Conservation (phyloP, 345 rosid genomes). For the Limnanthes douglasii region DNA sequence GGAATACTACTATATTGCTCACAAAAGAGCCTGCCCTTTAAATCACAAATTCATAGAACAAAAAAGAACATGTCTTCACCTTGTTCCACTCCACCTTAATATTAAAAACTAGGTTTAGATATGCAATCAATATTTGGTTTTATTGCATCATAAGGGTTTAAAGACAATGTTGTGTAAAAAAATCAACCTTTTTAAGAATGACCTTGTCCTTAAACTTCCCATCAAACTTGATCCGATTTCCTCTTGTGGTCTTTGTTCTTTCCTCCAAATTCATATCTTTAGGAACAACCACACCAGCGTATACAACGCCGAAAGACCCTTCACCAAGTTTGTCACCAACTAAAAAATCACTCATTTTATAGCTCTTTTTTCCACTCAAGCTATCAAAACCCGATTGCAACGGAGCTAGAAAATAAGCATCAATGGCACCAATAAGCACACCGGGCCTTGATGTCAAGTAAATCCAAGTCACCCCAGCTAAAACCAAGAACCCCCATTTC, state of each 20-base stretch:
- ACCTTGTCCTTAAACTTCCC: conserved; percentile 51
- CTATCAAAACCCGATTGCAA: conserved; percentile 55
- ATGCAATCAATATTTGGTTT: too few relatives aligned
- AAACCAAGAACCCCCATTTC: conserved; percentile 42
- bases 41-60: too few relatives aligned
- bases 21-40: too few relatives aligned
- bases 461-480: conserved; percentile 55
- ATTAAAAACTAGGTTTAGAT: too few relatives aligned
- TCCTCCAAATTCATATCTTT: conserved; percentile 33
- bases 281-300: conserved; percentile 64
- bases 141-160: too few relatives aligned
- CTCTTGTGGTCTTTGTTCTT: conserved; percentile 24
- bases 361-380: conserved; percentile 55
- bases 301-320: conserved; percentile 90
- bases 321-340: conserved; percentile 71
- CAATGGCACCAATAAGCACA: conserved; percentile 81
- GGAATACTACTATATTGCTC: too few relatives aligned
- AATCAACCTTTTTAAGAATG: conserved; percentile 57
- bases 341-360: conserved; percentile 58
- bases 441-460: conserved; percentile 92
- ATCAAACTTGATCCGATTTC: conserved; percentile 21
- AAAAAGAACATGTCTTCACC: too few relatives aligned
- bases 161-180: too few relatives aligned
- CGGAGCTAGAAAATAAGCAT: conserved; percentile 77
- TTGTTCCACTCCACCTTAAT: too few relatives aligned